Conservation (phyloP, 345 rosid genomes). For the Sonneratia caseolaris region DNA sequence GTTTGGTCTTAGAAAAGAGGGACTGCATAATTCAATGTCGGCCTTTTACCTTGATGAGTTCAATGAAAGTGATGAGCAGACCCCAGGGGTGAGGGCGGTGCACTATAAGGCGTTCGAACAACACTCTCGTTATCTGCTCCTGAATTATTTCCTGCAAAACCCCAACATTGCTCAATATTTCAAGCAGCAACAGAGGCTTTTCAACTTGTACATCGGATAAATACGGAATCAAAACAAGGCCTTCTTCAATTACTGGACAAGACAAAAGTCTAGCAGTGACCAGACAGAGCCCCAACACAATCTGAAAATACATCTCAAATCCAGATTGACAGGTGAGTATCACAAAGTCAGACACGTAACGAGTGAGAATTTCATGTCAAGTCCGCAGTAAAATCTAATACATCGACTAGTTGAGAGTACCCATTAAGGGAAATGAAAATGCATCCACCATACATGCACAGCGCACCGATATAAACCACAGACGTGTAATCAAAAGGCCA, state of each 20-base stretch:
- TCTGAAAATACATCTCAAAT: not conserved
- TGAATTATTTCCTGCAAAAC: slow-evolving; percentile 71
- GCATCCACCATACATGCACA: not conserved
- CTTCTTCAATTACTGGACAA: not conserved
- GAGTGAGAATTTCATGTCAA: not conserved
- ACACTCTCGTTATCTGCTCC: slow-evolving; percentile 95
- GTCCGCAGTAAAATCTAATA: too few relatives aligned
- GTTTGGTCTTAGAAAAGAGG: too few relatives aligned
- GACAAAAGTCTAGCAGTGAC: too few relatives aligned
- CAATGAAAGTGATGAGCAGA: slow-evolving; percentile 92
- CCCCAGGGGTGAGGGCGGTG: slow-evolving; percentile 99
- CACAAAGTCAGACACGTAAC: not conserved
- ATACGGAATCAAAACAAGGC: not conserved
- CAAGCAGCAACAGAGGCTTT: not conserved
- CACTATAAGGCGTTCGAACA: slow-evolving; percentile 90
- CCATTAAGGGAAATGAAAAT: not conserved
- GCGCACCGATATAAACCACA: not conserved
- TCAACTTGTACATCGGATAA: too few relatives aligned
- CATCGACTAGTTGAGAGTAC: not conserved
- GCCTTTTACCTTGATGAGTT: slow-evolving; percentile 68
- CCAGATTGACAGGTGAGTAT: not conserved
- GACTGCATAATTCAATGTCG: not conserved
- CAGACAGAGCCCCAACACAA: not conserved
- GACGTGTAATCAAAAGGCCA: not conserved
- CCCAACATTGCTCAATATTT: not conserved